Conservation (phyloP, 768 basidiomycete genomes). For the Cytidiella melzeri region DNA sequence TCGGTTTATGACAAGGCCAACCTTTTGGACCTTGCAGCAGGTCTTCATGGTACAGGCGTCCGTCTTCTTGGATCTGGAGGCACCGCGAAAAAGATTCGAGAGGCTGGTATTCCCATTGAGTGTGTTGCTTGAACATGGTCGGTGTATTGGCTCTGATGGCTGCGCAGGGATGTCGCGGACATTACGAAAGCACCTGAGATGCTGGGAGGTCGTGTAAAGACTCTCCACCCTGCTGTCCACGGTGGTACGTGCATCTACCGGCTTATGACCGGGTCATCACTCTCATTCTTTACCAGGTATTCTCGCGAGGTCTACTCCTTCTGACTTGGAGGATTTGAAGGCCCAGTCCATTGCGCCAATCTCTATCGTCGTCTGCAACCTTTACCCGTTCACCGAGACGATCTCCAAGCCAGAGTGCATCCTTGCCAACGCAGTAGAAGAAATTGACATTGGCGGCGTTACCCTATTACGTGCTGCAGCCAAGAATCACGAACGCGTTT, state of each 20-base stretch:
- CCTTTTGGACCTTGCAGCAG: slow-evolving; percentile 82
- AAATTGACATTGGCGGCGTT: slow-evolving; percentile 98
- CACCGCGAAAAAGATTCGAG: slow-evolving; percentile 96
- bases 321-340: slow-evolving; percentile 81
- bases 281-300: slow-evolving; percentile 85
- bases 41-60: slow-evolving; percentile 76
- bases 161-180: slow-evolving; percentile 84
- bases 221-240: slow-evolving; percentile 95
- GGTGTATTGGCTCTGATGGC: neutral
- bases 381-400: slow-evolving; percentile 94
- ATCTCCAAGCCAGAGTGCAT: slow-evolving; percentile 87
- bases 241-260: slow-evolving; percentile 55
- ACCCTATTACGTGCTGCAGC: slow-evolving; percentile 96
- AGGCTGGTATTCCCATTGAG: slow-evolving; percentile 88
- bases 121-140: slow-evolving; percentile 33
- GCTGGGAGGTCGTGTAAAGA: slow-evolving; percentile 97
- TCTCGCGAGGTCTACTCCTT: slow-evolving; percentile 85
- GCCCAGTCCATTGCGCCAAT: slow-evolving; percentile 87
- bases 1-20: slow-evolving; percentile 96
- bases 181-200: slow-evolving; percentile 98
- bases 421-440: slow-evolving; percentile 89
- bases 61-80: slow-evolving; percentile 92
- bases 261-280: neutral
- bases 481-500: slow-evolving; percentile 94
- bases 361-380: slow-evolving; percentile 96